phyloP scores from a whole-genome alignment of 164 flowering plant genomes.

The Kingdonia uniflora region DNA sequence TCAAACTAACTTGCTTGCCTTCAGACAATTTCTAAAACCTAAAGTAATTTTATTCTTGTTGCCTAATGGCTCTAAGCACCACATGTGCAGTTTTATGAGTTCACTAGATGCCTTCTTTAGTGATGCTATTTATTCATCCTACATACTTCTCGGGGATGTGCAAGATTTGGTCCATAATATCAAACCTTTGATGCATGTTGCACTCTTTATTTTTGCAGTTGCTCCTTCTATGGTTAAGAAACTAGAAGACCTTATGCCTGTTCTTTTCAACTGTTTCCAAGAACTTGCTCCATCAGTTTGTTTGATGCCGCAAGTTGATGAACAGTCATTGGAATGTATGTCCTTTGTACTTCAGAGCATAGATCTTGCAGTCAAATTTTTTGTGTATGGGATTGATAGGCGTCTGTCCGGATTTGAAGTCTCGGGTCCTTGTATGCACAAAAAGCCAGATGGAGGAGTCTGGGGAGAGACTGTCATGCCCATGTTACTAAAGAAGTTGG shows the following conservation, averaged over 20 bases:
- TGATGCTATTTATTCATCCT: too few relatives aligned
- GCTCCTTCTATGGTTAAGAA: conserved; percentile 20
- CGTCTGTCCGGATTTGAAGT: conserved; percentile 11
- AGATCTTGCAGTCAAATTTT: conserved; percentile 36
- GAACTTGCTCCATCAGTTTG: conserved; percentile 41
- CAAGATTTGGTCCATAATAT: neutral
- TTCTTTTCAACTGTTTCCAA: conserved; percentile 57
- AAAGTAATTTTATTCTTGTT: too few relatives aligned
- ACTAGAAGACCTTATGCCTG: conserved; percentile 53
- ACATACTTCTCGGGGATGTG: too few relatives aligned
- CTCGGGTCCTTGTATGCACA: conserved; percentile 11
- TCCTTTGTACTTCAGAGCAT: conserved; percentile 55
- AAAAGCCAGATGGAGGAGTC: conserved; percentile 9
- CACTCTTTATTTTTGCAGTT: conserved; percentile 25
- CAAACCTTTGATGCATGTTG: neutral
- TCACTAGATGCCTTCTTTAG: too few relatives aligned
- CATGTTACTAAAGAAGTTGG: conserved; percentile 37
- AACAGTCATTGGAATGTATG: conserved; percentile 61
- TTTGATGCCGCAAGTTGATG: too few relatives aligned
- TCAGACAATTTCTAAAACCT: too few relatives aligned
- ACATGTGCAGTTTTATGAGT: too few relatives aligned
- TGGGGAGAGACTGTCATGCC: conserved; percentile 26
- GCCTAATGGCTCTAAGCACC: too few relatives aligned
- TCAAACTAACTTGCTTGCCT: too few relatives aligned
- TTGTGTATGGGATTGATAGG: conserved; percentile 18